Conservation (phyloP, 768 basidiomycete species). For the Phlegmacium glaucopus region DNA sequence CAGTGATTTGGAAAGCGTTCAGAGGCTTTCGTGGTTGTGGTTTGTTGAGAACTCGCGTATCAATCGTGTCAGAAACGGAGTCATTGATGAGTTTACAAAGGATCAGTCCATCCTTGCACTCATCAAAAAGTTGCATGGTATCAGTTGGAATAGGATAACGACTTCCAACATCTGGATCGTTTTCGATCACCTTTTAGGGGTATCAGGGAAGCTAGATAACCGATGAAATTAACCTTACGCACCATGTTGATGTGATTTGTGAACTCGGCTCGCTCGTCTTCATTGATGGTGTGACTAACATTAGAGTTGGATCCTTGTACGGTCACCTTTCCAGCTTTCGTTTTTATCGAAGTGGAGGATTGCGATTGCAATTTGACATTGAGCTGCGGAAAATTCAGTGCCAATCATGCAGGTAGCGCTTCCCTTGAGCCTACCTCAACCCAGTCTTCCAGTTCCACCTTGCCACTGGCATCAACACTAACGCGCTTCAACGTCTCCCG, state of each 20-base stretch:
- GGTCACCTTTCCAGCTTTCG: slow-evolving; percentile 85
- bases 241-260: slow-evolving; percentile 98
- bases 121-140: slow-evolving; percentile 98
- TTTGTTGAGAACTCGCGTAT: slow-evolving; percentile 96
- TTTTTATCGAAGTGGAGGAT: slow-evolving; percentile 43
- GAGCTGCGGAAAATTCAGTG: slow-evolving; percentile 43
- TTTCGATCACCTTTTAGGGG: slow-evolving; percentile 73
- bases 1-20: slow-evolving; percentile 98
- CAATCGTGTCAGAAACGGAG: slow-evolving; percentile 98
- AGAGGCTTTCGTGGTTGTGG: slow-evolving; percentile 75
- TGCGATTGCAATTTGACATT: slow-evolving; percentile 74
- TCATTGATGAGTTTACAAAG: slow-evolving; percentile 99
- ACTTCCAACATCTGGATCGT: slow-evolving; percentile 78
- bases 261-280: slow-evolving; percentile 93
- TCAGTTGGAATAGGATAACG: slow-evolving; percentile 91
- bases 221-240: slow-evolving; percentile 26
- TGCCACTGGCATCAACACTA: slow-evolving; percentile 90
- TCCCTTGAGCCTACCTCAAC: slow-evolving; percentile 69
- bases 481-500: slow-evolving; percentile 91
- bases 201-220: slow-evolving; percentile 4
- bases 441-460: slow-evolving; percentile 97
- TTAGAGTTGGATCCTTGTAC: slow-evolving; percentile 94
- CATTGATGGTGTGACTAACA: slow-evolving; percentile 95
- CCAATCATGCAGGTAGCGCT: slow-evolving; percentile 13
- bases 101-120: slow-evolving; percentile 92